Evolutionary conservation across 2,329 filamentous ascomycete genomes (phyloP), one percentile per base, ranked within the genome.

Genomic region (Verticillium tricorpus): DNA sequence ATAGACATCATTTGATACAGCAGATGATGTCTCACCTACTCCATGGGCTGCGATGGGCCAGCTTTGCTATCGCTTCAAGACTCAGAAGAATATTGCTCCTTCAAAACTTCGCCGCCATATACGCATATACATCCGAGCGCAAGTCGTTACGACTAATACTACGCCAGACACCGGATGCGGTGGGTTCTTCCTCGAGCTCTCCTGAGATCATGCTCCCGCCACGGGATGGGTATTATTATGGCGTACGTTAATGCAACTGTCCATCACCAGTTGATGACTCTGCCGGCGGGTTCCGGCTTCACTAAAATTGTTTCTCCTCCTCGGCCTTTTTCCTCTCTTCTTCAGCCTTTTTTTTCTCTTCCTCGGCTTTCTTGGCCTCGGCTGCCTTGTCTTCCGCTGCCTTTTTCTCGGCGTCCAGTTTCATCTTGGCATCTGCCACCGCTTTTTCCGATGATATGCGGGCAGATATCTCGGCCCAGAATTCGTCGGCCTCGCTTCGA

Each of bases 391-490:
- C 50, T 14, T 62, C 64, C 40, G 64, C 57, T 19, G 64, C 60
- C 28, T 62, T 64, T 64, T 63, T 59, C 31, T 60, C 57, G 31
- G 64, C 59, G 37, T 61, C 52, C 8, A 45, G 50, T 37, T 61
- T 59, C 61, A 60, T 59, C 12, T 61, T 31, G 2, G 39, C 60
- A 25, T 60, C 58, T 7, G 58, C 45, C 58, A 59, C 40, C 52
- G 39, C 61, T 58, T 62, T 64, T 34, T 60, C 61, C 4, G 60
- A 55, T 17, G 58, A 11, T 14, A 65, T 58, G 11, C 58, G 58
- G 12, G 19, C 32, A n/a, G 58, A 25, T 22, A 62, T 65, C 31
- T 59, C 57, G n/a, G 67, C 59, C 68, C 69, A 72, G 57, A 65
- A 72, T 32, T 63, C 56, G 5, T 59, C 59, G 19, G 62, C 58